A percentile compares a stretch with the other conserved stretches of the same genome.
Evolutionary conservation across 1,284 basidiomycete genomes (phyloP).

Genomic region (Ceratobasidium sp.): DNA sequence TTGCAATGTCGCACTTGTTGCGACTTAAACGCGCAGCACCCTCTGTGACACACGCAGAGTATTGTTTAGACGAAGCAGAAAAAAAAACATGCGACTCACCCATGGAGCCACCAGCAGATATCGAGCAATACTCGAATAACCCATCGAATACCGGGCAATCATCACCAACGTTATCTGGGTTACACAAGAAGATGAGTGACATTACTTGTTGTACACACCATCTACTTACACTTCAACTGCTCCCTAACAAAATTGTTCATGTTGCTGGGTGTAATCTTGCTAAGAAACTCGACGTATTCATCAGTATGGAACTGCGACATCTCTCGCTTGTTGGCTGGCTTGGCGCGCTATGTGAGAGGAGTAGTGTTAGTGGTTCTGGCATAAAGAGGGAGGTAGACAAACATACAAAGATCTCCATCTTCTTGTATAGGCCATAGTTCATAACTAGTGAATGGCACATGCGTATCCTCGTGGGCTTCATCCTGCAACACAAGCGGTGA

Average conservation of each 20-base stretch:
- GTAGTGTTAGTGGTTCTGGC: conserved; percentile 26
- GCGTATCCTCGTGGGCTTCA: conserved; percentile 97
- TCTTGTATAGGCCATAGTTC: conserved; percentile 98
- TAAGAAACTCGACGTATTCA: conserved; percentile 91
- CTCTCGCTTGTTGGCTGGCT: conserved; percentile 98
- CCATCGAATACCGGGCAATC: conserved; percentile 99
- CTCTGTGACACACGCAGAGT: conserved; percentile 62
- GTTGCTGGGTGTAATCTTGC: conserved; percentile 83
- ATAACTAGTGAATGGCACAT: conserved; percentile 99
- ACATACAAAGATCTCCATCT: conserved; percentile 96
- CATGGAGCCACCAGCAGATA: conserved; percentile 98
- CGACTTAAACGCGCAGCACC: conserved; percentile 93
- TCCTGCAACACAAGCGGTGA: conserved; percentile 57
- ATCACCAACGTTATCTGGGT: conserved; percentile 84
- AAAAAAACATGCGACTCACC: conserved; percentile 60
- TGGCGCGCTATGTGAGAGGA: conserved; percentile 76
- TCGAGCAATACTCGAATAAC: conserved; percentile 97
- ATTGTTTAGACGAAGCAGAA: neutral
- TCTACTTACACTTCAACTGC: conserved; percentile 88
- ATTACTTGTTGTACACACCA: neutral
- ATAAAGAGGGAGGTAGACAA: neutral
- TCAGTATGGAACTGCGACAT: conserved; percentile 96
- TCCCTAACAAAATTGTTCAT: conserved; percentile 90
- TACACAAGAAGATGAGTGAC: conserved; percentile 15
- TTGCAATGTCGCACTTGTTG: conserved; percentile 98